Evolutionary conservation across 2,329 filamentous ascomycete species (phyloP), one percentile per base, ranked within the genome.

Genomic region (Gyromitra esculenta): DNA sequence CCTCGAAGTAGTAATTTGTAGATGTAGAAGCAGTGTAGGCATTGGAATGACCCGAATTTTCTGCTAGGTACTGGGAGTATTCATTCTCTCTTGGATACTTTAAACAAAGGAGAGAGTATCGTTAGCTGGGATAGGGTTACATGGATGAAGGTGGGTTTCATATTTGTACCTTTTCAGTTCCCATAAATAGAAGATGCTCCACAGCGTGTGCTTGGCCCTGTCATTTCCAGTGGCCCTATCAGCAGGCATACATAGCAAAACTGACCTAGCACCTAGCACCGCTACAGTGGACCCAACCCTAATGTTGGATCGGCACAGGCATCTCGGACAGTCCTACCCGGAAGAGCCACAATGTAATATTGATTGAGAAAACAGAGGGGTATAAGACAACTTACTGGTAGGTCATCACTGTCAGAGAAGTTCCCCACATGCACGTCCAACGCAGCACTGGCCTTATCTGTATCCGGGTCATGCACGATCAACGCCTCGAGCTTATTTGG

Each of bases 1-100:
- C 90, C 82, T 99, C 96, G 83, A 99, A 99, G 85, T 92, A 98
- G 85, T 97, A 99, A 85, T 98, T 98, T 79, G 96, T 99, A 67
- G 95, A 96, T 0, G 93, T 97, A 4, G 92, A 87, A 15, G 92
- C 94, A 0, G 96, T 99, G 84, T 97, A 98, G 71, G 96, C 96
- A 83, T 99, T 99, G 37, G 94, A 97, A 82, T 91, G 90, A 71
- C 96, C 96, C 8, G 94, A 97, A 83, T 97, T 91, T 76, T 92
- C 88, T 66, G 94, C 92, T 69, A 99, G 89, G 83, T 97, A 99
- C 82, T 95, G 91, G 82, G 93, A 93, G 86, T 99, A 99, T 79
- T 92, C 95, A 84, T 99, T 98, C 85, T 97, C 95, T 82, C 91
- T 89, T 0, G 96, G 96, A 82, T 96, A 99, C 89, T 91, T 82